A percentile compares a stretch with the other conserved stretches of the same genome.
Evolutionary conservation across 345 rosid genomes (phyloP).

Genomic region (Garcia nutans): DNA sequence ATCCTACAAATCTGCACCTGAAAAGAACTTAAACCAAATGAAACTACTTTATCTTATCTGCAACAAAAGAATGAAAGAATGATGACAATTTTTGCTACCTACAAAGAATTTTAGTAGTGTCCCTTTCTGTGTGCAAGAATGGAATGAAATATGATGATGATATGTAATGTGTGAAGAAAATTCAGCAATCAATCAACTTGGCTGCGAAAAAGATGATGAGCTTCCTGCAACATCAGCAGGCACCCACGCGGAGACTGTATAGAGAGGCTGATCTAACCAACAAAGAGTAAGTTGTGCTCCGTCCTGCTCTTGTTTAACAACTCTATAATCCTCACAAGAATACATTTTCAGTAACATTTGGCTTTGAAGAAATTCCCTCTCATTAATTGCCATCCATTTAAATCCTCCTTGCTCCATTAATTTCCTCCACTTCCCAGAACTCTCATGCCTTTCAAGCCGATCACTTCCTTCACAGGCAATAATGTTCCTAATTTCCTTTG

Average conservation of each 20-base stretch:
- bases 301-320: constrained; percentile 45
- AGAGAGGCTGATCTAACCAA: constrained; percentile 85
- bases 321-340: constrained; percentile 41
- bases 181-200: constrained; percentile 39
- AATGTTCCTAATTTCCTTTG: constrained; percentile 71
- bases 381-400: constrained; percentile 49
- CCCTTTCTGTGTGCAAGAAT: constrained; percentile 36
- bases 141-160: constrained; percentile 16
- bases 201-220: constrained; percentile 62
- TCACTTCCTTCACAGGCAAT: constrained; percentile 92
- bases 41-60: constrained; percentile 39
- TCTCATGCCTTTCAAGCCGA: constrained; percentile 74
- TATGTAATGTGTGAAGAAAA: constrained; percentile 24
- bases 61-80: constrained; percentile 66
- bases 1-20: constrained; percentile 23
- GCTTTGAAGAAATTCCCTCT: constrained; percentile 80
- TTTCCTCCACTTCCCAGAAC: constrained; percentile 63
- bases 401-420: constrained; percentile 84
- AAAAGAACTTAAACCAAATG: constrained; percentile 26
- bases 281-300: constrained; percentile 59
- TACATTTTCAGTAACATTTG: constrained; percentile 91
- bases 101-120: constrained; percentile 44
- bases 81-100: constrained; percentile 42
- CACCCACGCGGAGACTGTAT: constrained; percentile 83
- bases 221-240: constrained; percentile 58